Percentiles rank a stretch among this genome's conserved stretches.
Conservation (phyloP, 352 stramenopile species). For the Phytophthora capsici region DNA sequence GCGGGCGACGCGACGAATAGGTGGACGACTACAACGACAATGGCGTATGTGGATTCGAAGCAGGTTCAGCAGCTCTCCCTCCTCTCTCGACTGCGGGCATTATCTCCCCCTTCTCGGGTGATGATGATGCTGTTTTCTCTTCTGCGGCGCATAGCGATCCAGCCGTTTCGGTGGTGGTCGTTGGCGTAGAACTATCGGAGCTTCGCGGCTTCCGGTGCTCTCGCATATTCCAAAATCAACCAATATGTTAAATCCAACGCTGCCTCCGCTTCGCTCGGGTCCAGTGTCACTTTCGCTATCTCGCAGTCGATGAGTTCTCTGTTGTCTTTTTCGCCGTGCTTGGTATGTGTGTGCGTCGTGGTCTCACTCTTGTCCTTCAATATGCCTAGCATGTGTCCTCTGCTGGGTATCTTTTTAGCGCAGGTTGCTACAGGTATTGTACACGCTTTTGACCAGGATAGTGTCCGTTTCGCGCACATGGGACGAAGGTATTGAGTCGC, state of each 20-base stretch:
- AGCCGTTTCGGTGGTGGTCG: slow-evolving; percentile 28
- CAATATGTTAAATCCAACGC: slow-evolving; percentile 53
- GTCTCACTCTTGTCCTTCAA: slow-evolving; percentile 15
- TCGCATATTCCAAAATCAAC: slow-evolving; percentile 66
- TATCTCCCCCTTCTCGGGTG: not conserved
- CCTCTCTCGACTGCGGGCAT: slow-evolving; percentile 17
- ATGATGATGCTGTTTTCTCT: slow-evolving; percentile 34
- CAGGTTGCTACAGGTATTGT: not conserved
- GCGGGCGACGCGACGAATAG: slow-evolving; percentile 4
- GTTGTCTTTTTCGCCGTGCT: slow-evolving; percentile 3
- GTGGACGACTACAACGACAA: slow-evolving; percentile 6
- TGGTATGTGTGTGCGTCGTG: not conserved
- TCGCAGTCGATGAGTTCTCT: slow-evolving; percentile 21
- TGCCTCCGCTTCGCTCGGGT: slow-evolving; percentile 34
- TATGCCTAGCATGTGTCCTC: not conserved
- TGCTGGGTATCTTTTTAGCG: not conserved
- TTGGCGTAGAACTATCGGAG: slow-evolving; percentile 33
- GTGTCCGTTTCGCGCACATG: slow-evolving; percentile 12
- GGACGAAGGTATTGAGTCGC: slow-evolving; percentile 7
- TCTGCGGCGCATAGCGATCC: slow-evolving; percentile 28
- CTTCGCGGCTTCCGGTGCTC: slow-evolving; percentile 26
- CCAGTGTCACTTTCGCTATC: slow-evolving; percentile 35
- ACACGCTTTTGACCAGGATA: not conserved
- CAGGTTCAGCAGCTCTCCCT: slow-evolving; percentile 19
- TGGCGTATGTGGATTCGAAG: slow-evolving; percentile 7